A percentile compares a stretch with the other conserved stretches of the same genome.
phyloP scores from a whole-genome alignment of 202 grass and related monocot species.

The Brachypodium distachyon region DNA sequence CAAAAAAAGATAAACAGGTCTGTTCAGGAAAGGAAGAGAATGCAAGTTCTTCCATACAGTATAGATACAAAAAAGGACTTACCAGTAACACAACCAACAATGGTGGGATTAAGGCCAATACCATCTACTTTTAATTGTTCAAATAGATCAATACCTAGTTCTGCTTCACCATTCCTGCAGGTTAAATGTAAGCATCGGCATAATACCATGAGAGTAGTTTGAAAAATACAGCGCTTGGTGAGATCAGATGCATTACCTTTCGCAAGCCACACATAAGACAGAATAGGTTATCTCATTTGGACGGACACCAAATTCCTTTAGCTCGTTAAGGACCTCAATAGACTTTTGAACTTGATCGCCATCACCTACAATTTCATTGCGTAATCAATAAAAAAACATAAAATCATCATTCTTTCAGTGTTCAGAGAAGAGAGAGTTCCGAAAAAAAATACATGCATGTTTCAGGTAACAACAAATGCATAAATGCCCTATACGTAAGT shows the following conservation, averaged over 20 bases:
- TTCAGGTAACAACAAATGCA: background rate
- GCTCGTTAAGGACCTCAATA: constrained; percentile 65
- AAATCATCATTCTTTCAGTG: background rate
- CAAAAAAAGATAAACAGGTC: background rate
- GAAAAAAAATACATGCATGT: constrained; percentile 1
- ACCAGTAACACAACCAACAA: constrained; percentile 82
- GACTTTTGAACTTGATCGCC: constrained; percentile 64
- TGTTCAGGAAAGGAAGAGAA: constrained; percentile 16
- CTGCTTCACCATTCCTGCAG: constrained; percentile 79
- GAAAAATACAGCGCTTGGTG: constrained; percentile 13
- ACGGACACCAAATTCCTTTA: constrained; percentile 49
- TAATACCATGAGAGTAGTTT: constrained; percentile 18
- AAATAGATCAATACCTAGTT: constrained; percentile 68
- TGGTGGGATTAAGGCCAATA: constrained; percentile 56
- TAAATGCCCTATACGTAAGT: background rate
- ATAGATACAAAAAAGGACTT: constrained; percentile 13
- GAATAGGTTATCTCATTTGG: constrained; percentile 96
- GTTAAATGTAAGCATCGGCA: constrained; percentile 24
- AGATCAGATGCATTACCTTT: constrained; percentile 62
- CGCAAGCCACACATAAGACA: constrained; percentile 79
- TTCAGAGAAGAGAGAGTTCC: background rate
- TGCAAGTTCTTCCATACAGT: background rate
- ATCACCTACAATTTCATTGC: constrained; percentile 65
- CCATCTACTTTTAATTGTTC: constrained; percentile 58
- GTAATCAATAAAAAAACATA: constrained; percentile 11